Evolutionary conservation across 805 yeast species (phyloP), one percentile per base, ranked within the genome.

Genomic region (Metschnikowia sp.): DNA sequence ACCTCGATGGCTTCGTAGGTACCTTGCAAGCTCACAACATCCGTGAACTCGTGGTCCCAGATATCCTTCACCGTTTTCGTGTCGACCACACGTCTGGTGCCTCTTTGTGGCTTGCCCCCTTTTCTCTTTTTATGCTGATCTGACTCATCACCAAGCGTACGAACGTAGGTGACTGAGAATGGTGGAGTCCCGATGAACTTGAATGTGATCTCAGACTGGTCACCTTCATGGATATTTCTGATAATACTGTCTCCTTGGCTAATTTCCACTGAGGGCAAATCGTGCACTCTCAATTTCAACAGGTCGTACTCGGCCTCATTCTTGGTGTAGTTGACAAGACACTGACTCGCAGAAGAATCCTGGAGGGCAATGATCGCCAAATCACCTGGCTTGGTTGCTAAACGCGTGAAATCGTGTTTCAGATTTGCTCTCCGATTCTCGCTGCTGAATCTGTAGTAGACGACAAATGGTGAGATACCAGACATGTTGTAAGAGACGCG

Each of bases 181-280:
- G 99, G 99, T 10, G 98, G 96, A 0, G 83, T 79, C 12, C 99
- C 99, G 32, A 79, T 78, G 59, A 94, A 87, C 18, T 81, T 77
- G 68, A 94, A 92, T 2, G 78, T 78, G 40, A 94, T 82, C 61
- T 90, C 96, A 1, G 95, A 91, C 59, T 86, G 88, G 55, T 94
- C 99, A 40, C 98, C 99, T 62, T 89, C 96, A 59, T 90, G 96
- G 37, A 94, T 87, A 63, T 88, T 92, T 59, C 84, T 91, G 47
- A 84, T 79, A 8, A 83, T 69, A 13, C 79, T 70, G 47, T 81
- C 84, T n/a, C 96, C 96, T 57, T 84, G 87, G 22, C 84, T 79
- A 12, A 92, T 83, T 49, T 85, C 90, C 12, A 92, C 97, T 0
- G 96, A 84, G 2, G 84, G 84, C 12, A 80, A 61, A 34, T 78